Percentiles rank a stretch among this genome's conserved stretches.
Conservation (phyloP, 1,284 basidiomycete species). For the Hypsizygus ulmarius region DNA sequence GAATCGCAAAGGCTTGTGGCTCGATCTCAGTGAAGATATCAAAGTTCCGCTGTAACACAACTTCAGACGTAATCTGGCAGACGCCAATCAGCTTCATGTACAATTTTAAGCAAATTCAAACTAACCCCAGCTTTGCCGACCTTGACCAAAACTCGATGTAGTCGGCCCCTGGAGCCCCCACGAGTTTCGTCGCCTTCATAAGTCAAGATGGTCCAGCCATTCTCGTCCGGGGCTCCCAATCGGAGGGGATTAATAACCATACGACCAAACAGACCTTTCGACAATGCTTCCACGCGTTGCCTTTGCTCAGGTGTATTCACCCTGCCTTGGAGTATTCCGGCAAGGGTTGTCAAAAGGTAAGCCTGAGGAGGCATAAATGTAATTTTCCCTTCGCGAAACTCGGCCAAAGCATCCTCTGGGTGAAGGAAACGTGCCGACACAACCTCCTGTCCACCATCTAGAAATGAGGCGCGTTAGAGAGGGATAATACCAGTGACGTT, state of each 20-base stretch:
- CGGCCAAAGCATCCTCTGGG: slow-evolving; percentile 47
- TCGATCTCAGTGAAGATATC: slow-evolving; percentile 55
- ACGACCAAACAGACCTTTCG: slow-evolving; percentile 52
- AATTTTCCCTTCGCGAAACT: slow-evolving; percentile 49
- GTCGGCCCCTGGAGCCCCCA: slow-evolving; percentile 54
- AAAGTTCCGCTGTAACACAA: slow-evolving; percentile 55
- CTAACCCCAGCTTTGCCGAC: slow-evolving; percentile 47
- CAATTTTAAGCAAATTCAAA: slow-evolving; percentile 7
- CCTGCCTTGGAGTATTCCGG: slow-evolving; percentile 42
- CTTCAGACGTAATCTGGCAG: slow-evolving; percentile 43
- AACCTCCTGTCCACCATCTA: slow-evolving; percentile 67
- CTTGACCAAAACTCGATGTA: slow-evolving; percentile 52
- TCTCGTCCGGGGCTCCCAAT: slow-evolving; percentile 35
- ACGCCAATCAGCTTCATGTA: background rate
- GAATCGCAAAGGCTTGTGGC: slow-evolving; percentile 23
- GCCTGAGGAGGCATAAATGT: slow-evolving; percentile 70
- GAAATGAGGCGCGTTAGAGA: background rate
- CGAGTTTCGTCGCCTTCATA: slow-evolving; percentile 69
- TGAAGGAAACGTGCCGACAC: slow-evolving; percentile 61
- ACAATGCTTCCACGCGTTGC: slow-evolving; percentile 44
- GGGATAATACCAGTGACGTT: background rate
- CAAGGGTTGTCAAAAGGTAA: slow-evolving; percentile 61
- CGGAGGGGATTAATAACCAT: slow-evolving; percentile 55
- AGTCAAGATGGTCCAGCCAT: slow-evolving; percentile 48
- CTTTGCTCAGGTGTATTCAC: slow-evolving; percentile 44